phyloP scores from a whole-genome alignment of 2,329 filamentous ascomycete genomes.

The Zasmidium citrigriseum region DNA sequence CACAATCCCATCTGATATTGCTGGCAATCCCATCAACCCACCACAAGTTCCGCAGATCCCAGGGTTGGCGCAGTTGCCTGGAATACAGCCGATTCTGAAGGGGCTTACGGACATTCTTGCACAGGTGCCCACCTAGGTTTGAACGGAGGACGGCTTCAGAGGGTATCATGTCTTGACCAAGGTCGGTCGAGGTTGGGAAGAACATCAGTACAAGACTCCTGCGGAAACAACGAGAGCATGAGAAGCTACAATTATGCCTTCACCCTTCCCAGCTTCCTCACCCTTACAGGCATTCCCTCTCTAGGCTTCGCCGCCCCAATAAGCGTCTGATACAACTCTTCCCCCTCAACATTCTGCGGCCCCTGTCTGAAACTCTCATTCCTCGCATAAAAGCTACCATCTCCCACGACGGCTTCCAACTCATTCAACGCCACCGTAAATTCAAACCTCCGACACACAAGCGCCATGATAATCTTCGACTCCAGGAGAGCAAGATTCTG shows the following conservation, averaged over 20 bases:
- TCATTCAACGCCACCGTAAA: slow-evolving; percentile 42
- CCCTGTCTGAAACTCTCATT: slow-evolving; percentile 23
- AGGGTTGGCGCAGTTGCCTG: background rate
- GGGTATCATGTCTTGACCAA: too few species aligned
- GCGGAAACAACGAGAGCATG: too few species aligned
- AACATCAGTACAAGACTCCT: too few species aligned
- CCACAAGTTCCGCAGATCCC: background rate
- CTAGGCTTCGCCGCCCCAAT: slow-evolving; percentile 32
- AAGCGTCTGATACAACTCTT: slow-evolving; percentile 32
- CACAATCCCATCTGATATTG: background rate
- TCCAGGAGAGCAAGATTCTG: slow-evolving; percentile 56
- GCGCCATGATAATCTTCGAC: slow-evolving; percentile 49
- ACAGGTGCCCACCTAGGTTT: too few species aligned
- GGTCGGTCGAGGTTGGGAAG: too few species aligned
- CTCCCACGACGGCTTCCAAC: slow-evolving; percentile 29
- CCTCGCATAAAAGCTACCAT: slow-evolving; percentile 35
- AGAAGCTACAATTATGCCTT: too few species aligned
- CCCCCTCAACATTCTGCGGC: slow-evolving; percentile 28
- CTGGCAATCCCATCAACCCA: background rate
- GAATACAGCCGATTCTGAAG: background rate
- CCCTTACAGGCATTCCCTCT: slow-evolving; percentile 32
- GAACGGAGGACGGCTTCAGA: too few species aligned
- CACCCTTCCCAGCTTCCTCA: background rate
- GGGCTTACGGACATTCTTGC: background rate
- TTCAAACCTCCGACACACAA: slow-evolving; percentile 52